Conservation (phyloP, 2,329 filamentous ascomycete species). For the Mollisiaceae sp. region DNA sequence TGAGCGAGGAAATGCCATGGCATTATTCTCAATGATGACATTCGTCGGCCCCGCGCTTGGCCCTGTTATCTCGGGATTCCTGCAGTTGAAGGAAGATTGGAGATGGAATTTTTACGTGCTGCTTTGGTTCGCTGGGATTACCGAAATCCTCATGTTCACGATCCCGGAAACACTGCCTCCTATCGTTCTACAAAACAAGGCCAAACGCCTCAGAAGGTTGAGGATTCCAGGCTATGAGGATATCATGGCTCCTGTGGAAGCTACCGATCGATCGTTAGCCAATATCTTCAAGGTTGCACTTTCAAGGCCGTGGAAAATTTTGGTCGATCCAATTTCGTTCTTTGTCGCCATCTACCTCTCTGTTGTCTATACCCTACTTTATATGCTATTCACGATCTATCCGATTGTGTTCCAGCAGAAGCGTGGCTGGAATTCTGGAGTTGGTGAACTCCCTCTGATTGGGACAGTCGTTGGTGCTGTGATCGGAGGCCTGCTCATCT, state of each 20-base stretch:
- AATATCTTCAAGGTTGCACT: conserved; percentile 77
- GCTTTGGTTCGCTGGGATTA: conserved; percentile 49
- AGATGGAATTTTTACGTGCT: conserved; percentile 57
- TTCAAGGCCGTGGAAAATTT: conserved; percentile 85
- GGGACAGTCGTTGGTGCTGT: conserved; percentile 59
- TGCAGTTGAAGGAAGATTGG: conserved; percentile 59
- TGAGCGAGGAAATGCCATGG: conserved; percentile 62
- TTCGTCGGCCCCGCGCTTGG: conserved; percentile 60
- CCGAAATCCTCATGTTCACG: conserved; percentile 55
- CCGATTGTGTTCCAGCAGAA: conserved; percentile 41
- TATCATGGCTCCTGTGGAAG: conserved; percentile 60
- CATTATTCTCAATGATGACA: conserved; percentile 67
- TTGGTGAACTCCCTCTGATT: conserved; percentile 69
- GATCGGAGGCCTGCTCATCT: conserved; percentile 49
- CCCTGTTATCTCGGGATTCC: conserved; percentile 58
- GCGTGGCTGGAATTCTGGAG: conserved; percentile 52
- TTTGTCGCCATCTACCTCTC: conserved; percentile 85
- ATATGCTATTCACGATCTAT: conserved; percentile 42
- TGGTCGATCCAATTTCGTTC: conserved; percentile 88
- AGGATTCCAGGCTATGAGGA: conserved; percentile 58
- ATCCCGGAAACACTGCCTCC: conserved; percentile 62
- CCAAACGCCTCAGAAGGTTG: conserved; percentile 53
- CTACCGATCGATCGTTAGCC: conserved; percentile 59
- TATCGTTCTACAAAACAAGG: conserved; percentile 59
- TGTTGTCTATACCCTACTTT: conserved; percentile 38